Percentiles rank a stretch among this genome's conserved stretches.
Conservation (phyloP, 2,329 filamentous ascomycete genomes). For the Gliomastix tumulicola region DNA sequence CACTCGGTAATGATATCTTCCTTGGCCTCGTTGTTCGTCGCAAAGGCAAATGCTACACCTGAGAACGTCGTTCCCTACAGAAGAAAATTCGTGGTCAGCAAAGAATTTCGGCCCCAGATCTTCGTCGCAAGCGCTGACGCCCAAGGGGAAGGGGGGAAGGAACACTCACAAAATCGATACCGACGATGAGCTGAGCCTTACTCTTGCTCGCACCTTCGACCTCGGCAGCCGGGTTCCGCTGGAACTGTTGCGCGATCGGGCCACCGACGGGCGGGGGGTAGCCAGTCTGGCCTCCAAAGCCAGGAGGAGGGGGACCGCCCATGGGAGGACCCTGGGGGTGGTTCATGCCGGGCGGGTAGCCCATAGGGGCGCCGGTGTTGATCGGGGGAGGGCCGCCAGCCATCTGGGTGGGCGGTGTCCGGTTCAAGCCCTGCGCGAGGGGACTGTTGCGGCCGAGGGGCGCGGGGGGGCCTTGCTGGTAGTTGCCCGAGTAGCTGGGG, state of each 20-base stretch:
- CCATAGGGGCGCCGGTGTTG: constrained; percentile 55
- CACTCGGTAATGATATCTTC: constrained; percentile 99
- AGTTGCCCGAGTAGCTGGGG: constrained; percentile 57
- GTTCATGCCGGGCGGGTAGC: constrained; percentile 51
- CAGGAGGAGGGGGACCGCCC: constrained; percentile 31
- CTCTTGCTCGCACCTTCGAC: constrained; percentile 83
- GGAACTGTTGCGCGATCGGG: constrained; percentile 32
- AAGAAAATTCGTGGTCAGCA: too few relatives aligned
- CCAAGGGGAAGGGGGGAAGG: neutral
- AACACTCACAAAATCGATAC: constrained; percentile 95
- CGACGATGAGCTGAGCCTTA: constrained; percentile 96
- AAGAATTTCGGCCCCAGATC: too few relatives aligned
- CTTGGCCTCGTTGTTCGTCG: constrained; percentile 93
- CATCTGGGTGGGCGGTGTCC: constrained; percentile 54
- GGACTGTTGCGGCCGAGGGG: constrained; percentile 48
- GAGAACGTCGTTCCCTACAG: constrained; percentile 93
- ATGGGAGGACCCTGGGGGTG: constrained; percentile 29
- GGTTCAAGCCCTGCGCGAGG: constrained; percentile 34
- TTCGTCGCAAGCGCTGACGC: neutral
- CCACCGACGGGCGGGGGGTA: constrained; percentile 34
- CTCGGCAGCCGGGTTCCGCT: constrained; percentile 53
- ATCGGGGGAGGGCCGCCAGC: constrained; percentile 59
- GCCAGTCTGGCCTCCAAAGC: constrained; percentile 34
- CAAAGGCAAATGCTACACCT: constrained; percentile 93
- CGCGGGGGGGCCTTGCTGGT: constrained; percentile 18